phyloP scores from a whole-genome alignment of 331 rosid species.

The Quercus phellos region DNA sequence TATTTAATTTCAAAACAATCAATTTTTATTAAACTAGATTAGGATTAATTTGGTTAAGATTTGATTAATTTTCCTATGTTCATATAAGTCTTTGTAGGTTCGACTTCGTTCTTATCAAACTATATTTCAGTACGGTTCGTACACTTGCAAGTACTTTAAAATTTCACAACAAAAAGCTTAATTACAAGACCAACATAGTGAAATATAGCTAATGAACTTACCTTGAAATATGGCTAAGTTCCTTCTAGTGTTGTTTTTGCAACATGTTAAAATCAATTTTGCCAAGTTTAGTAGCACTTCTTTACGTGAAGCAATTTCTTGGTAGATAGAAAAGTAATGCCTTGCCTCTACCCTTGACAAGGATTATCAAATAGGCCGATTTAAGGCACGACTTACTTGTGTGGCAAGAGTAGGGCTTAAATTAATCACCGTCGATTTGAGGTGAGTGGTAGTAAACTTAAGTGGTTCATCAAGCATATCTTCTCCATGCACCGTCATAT shows the following conservation, averaged over 20 bases:
- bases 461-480: slow-evolving; percentile 34
- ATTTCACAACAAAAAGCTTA: too few relatives aligned
- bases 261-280: slow-evolving; percentile 28
- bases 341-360: slow-evolving; percentile 22
- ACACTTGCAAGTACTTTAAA: background rate
- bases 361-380: slow-evolving; percentile 21
- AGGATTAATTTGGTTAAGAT: too few relatives aligned
- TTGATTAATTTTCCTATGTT: too few relatives aligned
- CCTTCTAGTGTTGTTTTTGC: slow-evolving; percentile 28
- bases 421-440: background rate
- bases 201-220: background rate
- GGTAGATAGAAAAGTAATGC: slow-evolving; percentile 14
- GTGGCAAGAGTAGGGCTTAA: background rate
- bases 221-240: slow-evolving; percentile 21
- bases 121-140: rapidly evolving
- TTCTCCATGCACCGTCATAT: slow-evolving; percentile 31
- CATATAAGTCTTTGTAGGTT: too few relatives aligned
- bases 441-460: slow-evolving; percentile 20
- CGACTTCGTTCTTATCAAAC: too few relatives aligned
- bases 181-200: background rate
- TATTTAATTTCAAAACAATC: too few relatives aligned
- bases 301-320: background rate
- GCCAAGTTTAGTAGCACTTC: slow-evolving; percentile 17
- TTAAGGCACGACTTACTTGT: slow-evolving; percentile 20
- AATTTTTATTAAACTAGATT: too few relatives aligned